A percentile compares a stretch with the other conserved stretches of the same genome.
These are phyloP conservation scores for Amborella trichopoda DNA, from an alignment of 164 flowering plant genomes.

Conservation along the genomic window DNA sequence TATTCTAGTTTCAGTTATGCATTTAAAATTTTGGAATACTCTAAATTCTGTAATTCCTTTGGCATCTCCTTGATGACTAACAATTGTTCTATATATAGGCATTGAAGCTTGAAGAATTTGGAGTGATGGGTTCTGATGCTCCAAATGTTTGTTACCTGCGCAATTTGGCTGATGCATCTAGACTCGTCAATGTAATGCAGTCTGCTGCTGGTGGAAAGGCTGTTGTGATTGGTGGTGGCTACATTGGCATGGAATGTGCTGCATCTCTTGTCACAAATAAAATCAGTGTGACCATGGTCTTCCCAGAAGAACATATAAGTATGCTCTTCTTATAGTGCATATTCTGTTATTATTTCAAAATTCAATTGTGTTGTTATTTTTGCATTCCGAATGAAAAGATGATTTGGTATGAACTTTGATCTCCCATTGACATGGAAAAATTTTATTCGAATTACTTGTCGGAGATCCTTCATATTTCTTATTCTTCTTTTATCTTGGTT, in stretches of 20 bases:
- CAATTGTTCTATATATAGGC: slow-evolving; percentile 42
- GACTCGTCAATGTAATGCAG: slow-evolving; percentile 63
- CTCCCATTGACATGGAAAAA: no score
- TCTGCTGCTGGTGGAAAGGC: slow-evolving; percentile 73
- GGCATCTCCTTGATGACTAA: no score
- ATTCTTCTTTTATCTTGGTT: no score
- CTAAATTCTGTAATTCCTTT: no score
- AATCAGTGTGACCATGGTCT: slow-evolving; percentile 88
- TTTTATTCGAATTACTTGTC: no score
- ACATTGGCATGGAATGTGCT: slow-evolving; percentile 99
- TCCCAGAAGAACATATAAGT: slow-evolving; percentile 95
- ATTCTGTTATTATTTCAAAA: no score
- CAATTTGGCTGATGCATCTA: slow-evolving; percentile 78
- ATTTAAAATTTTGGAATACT: background rate
- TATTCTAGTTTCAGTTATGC: slow-evolving; percentile 14
- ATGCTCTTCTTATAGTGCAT: slow-evolving; percentile 15
- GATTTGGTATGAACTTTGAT: no score
- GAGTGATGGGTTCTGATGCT: slow-evolving; percentile 77
- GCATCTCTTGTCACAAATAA: slow-evolving; percentile 84
- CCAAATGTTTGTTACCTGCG: slow-evolving; percentile 88
- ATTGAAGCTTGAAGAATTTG: slow-evolving; percentile 91
- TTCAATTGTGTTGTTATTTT: no score
- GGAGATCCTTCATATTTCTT: no score
- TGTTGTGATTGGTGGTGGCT: slow-evolving; percentile 95
- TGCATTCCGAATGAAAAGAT: no score